Percentiles rank a stretch among this genome's conserved stretches.
Evolutionary conservation across 2,329 filamentous ascomycete species (phyloP).

Genomic region (Coniochaeta prunicola): DNA sequence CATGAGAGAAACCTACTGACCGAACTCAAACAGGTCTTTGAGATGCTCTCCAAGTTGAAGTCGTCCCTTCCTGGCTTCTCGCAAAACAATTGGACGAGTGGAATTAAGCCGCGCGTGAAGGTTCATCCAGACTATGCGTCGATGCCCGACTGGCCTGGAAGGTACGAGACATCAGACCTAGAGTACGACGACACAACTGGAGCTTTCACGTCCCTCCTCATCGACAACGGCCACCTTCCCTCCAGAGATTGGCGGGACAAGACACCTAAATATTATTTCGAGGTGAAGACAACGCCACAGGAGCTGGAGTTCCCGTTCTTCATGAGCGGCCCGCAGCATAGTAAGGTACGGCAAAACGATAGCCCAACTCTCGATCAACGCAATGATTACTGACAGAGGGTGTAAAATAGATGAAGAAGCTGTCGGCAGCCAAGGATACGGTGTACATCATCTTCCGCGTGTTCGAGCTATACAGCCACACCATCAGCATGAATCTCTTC

Average conservation of each 20-base stretch:
- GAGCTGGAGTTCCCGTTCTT: slow-evolving; percentile 32
- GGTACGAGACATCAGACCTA: slow-evolving; percentile 37
- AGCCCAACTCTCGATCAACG: neutral
- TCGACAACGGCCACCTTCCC: slow-evolving; percentile 24
- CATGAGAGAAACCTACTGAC: neutral
- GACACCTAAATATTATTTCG: slow-evolving; percentile 35
- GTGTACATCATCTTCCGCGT: slow-evolving; percentile 8
- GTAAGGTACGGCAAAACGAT: slow-evolving; percentile 21
- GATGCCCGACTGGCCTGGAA: slow-evolving; percentile 29
- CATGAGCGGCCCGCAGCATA: slow-evolving; percentile 37
- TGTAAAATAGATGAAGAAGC: slow-evolving; percentile 5
- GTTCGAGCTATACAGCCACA: slow-evolving; percentile 4
- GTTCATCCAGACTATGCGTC: slow-evolving; percentile 30
- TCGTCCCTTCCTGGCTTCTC: slow-evolving; percentile 24
- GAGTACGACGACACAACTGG: slow-evolving; percentile 30
- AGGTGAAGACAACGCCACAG: slow-evolving; percentile 41
- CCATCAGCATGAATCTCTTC: slow-evolving; percentile 6
- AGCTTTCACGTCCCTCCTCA: slow-evolving; percentile 24
- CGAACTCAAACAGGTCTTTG: slow-evolving; percentile 2
- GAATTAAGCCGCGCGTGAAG: slow-evolving; percentile 31
- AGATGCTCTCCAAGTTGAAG: slow-evolving; percentile 4
- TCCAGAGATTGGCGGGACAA: neutral
- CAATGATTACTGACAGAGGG: neutral
- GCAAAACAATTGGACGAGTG: slow-evolving; percentile 38
- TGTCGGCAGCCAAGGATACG: neutral